These are phyloP conservation scores for Rosa chinensis DNA, from an alignment of 306 rosid genomes.

Conservation along the genomic window DNA sequence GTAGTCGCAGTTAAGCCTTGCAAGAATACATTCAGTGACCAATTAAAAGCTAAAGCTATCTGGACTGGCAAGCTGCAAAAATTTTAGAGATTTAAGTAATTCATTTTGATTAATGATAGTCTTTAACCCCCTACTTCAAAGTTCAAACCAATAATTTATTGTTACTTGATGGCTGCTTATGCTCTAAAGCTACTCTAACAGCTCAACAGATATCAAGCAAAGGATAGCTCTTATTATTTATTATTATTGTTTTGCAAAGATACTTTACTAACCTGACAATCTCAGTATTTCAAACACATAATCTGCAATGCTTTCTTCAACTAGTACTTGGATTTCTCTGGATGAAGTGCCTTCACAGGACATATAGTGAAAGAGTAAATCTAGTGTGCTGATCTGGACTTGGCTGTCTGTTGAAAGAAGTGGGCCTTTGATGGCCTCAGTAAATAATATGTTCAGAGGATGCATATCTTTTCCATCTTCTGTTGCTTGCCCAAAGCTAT, in stretches of 20 bases:
- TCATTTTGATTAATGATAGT: not conserved
- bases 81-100: conserved; percentile 16
- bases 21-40: conserved; percentile 14
- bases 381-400: conserved; percentile 75
- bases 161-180: not conserved
- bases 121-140: not conserved
- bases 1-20: conserved; percentile 22
- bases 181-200: conserved; percentile 1
- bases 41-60: conserved; percentile 8
- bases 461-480: conserved; percentile 45
- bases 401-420: conserved; percentile 74
- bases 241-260: not conserved
- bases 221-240: not conserved
- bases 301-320: conserved; percentile 91
- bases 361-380: conserved; percentile 65
- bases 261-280: conserved; percentile 70
- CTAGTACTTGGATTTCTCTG: conserved; percentile 62
- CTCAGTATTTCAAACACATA: conserved; percentile 89
- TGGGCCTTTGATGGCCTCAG: conserved; percentile 95
- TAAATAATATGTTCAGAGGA: conserved; percentile 56
- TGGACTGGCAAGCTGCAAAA: conserved; percentile 16
- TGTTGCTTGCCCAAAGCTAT: conserved; percentile 31
- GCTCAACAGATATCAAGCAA: not conserved
- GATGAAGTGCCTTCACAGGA: conserved; percentile 56
- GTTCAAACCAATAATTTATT: not conserved